Evolutionary conservation across 257 asterid species (phyloP).

Genomic region (Fraxinus anomala): DNA sequence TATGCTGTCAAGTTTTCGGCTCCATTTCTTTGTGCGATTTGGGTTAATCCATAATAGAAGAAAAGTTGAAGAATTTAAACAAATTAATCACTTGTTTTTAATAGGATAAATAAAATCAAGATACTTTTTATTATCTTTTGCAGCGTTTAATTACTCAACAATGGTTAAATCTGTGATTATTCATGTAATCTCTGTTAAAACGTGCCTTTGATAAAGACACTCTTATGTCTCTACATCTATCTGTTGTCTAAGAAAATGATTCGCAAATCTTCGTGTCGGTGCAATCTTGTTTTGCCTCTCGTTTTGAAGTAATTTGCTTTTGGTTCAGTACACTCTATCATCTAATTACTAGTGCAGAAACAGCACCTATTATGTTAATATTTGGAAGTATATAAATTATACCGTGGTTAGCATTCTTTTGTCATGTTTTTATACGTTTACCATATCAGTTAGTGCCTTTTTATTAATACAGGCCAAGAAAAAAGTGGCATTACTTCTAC

Average conservation of each 20-base stretch:
- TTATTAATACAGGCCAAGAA: constrained; percentile 84
- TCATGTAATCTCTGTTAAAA: neutral
- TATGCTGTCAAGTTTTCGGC: neutral
- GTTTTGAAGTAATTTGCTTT: neutral
- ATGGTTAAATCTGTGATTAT: neutral
- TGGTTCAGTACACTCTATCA: neutral
- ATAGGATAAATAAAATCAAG: neutral
- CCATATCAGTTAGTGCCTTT: constrained; percentile 24
- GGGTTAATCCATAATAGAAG: neutral
- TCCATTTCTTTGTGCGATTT: neutral
- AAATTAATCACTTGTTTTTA: neutral
- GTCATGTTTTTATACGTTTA: neutral
- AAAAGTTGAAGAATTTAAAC: neutral
- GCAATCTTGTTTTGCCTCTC: neutral
- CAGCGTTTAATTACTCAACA: neutral
- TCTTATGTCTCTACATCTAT: neutral
- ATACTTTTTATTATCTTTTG: neutral
- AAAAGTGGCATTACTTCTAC: constrained; percentile 92
- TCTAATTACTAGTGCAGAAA: neutral
- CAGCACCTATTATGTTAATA: neutral
- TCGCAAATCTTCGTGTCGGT: neutral
- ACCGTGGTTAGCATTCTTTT: neutral
- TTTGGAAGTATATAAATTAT: constrained; percentile 6
- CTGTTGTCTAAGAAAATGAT: neutral
- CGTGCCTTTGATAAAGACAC: neutral